These are phyloP conservation scores for Corylus americana DNA, from an alignment of 306 rosid genomes.

Conservation along the genomic window DNA sequence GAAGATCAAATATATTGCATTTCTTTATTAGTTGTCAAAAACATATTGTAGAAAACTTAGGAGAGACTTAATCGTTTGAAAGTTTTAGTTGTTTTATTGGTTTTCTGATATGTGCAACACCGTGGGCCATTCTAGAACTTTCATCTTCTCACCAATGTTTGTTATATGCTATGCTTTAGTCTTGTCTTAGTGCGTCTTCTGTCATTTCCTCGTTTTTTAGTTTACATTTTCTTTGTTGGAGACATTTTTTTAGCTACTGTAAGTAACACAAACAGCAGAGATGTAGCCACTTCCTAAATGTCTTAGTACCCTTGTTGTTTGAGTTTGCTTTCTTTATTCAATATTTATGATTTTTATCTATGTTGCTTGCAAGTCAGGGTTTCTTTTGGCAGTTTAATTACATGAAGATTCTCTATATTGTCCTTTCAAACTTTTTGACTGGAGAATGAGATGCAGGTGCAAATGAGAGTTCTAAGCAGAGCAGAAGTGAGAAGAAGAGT, in stretches of 20 bases:
- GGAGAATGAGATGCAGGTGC: constrained; percentile 46
- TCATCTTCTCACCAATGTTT: neutral
- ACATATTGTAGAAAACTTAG: neutral
- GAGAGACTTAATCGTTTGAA: neutral
- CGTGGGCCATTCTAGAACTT: neutral
- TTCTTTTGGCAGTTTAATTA: neutral
- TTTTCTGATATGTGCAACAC: neutral
- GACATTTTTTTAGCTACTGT: neutral
- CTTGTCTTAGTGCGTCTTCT: neutral
- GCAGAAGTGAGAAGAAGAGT: constrained; percentile 98
- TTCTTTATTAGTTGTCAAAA: neutral
- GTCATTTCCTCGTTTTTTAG: neutral
- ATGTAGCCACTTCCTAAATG: neutral
- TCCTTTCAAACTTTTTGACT: neutral
- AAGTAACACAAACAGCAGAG: neutral
- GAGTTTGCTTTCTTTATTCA: neutral
- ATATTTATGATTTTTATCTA: neutral
- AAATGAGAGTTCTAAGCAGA: constrained; percentile 81
- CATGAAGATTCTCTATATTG: neutral
- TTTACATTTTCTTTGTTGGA: neutral
- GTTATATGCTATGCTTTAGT: neutral
- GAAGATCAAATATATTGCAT: neutral
- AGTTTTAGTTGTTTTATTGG: neutral
- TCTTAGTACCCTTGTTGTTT: neutral
- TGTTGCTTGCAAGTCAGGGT: neutral